phyloP scores from a whole-genome alignment of 2,329 filamentous ascomycete species.

The Thermoascus crustaceus region DNA sequence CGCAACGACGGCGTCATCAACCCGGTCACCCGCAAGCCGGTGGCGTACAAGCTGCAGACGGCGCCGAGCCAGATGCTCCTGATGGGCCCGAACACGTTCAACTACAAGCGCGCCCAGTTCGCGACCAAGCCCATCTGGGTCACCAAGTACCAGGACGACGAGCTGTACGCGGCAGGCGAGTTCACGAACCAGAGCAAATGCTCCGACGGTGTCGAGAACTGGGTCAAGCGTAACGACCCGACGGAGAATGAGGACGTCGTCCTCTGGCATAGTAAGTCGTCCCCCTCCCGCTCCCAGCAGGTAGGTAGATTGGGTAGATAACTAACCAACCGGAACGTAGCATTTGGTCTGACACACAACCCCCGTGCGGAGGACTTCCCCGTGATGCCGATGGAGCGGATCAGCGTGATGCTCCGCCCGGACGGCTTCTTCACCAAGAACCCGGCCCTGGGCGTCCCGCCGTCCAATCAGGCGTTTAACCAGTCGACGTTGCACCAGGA shows the following conservation, averaged over 20 bases:
- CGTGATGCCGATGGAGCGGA: conserved; percentile 56
- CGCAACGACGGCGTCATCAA: conserved; percentile 46
- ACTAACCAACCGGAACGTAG: conserved; percentile 11
- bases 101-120: conserved; percentile 46
- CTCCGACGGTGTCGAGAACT: conserved; percentile 47
- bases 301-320: too few relatives aligned
- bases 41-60: conserved; percentile 49
- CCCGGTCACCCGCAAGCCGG: conserved; percentile 45
- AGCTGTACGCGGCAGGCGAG: conserved; percentile 47
- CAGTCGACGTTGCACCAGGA: conserved; percentile 30
- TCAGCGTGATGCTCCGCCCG: conserved; percentile 41
- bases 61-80: conserved; percentile 53
- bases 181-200: conserved; percentile 52
- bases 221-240: conserved; percentile 40
- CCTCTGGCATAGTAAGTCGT: conserved; percentile 30
- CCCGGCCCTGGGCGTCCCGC: conserved; percentile 41
- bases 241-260: conserved; percentile 40
- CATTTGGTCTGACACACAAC: conserved; percentile 54
- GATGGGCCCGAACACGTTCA: conserved; percentile 40
- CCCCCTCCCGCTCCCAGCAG: too few relatives aligned
- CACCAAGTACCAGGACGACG: conserved; percentile 46
- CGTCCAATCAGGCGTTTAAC: conserved; percentile 35
- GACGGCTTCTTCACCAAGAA: conserved; percentile 48
- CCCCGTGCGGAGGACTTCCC: conserved; percentile 59
- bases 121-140: conserved; percentile 49